Conservation (phyloP, 2,329 filamentous ascomycete genomes). For the Trichoderma koningiopsis region DNA sequence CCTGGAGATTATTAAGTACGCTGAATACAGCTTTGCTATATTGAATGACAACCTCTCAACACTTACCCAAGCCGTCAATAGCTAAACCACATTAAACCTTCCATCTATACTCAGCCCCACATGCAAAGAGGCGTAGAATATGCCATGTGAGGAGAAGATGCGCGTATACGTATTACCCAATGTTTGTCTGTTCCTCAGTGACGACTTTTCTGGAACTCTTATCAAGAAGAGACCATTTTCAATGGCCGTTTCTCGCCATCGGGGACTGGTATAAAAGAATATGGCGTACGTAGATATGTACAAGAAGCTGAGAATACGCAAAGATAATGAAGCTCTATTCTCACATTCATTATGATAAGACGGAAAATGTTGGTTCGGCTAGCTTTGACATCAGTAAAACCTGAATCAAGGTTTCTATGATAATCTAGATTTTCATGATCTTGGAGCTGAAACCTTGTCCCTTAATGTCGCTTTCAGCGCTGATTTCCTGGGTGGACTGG, state of each 20-base stretch:
- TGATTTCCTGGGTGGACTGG: neutral
- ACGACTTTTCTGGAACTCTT: neutral
- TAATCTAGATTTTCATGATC: neutral
- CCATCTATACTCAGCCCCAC: too few species aligned
- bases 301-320: too few species aligned
- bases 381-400: neutral
- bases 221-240: neutral
- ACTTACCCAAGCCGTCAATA: too few species aligned
- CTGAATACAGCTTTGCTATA: too few species aligned
- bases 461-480: neutral
- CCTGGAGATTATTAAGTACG: too few species aligned
- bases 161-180: too few species aligned
- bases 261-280: neutral
- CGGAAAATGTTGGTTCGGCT: neutral
- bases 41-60: too few species aligned
- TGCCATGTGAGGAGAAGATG: too few species aligned
- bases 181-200: neutral
- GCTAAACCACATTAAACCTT: too few species aligned
- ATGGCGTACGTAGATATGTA: too few species aligned
- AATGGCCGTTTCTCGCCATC: neutral
- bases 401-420: too few species aligned
- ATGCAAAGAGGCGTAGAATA: too few species aligned
- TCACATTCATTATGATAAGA: neutral
- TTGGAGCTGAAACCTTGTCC: neutral
- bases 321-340: neutral